These are phyloP conservation scores for Barnettozyma sp. DNA, from an alignment of 805 yeast species.

Conservation along the genomic window DNA sequence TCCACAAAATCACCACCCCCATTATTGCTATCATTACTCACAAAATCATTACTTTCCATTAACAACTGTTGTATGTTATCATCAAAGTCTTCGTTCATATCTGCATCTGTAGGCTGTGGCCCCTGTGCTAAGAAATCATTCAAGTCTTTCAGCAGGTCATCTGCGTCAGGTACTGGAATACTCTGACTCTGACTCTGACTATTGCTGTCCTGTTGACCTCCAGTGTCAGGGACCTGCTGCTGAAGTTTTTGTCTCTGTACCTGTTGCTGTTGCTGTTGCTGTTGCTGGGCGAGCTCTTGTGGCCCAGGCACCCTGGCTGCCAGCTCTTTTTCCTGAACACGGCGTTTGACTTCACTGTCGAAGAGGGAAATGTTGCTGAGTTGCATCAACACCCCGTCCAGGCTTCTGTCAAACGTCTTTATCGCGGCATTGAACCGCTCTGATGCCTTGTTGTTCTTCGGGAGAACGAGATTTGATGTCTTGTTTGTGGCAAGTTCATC, in stretches of 20 bases:
- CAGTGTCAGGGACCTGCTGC: slow-evolving; percentile 2
- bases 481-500: slow-evolving; percentile 21
- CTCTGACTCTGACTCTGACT: slow-evolving; percentile 1
- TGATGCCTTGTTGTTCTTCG: slow-evolving; percentile 12
- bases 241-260: slow-evolving; percentile 2
- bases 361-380: slow-evolving; percentile 20
- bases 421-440: slow-evolving; percentile 15
- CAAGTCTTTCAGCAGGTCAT: slow-evolving; percentile 23
- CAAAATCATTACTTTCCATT: slow-evolving; percentile 15
- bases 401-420: slow-evolving; percentile 14
- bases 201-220: slow-evolving; percentile 5
- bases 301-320: slow-evolving; percentile 9
- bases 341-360: slow-evolving; percentile 15
- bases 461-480: slow-evolving; percentile 19
- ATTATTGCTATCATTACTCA: slow-evolving; percentile 6
- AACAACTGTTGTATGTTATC: slow-evolving; percentile 21
- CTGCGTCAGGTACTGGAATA: slow-evolving; percentile 8
- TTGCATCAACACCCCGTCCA: slow-evolving; percentile 21
- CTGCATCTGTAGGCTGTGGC: slow-evolving; percentile 28
- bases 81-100: slow-evolving; percentile 20
- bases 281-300: slow-evolving; percentile 4
- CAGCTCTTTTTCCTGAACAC: slow-evolving; percentile 14
- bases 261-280: slow-evolving; percentile 9
- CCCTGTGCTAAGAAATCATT: slow-evolving; percentile 24
- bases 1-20: slow-evolving; percentile 5